These are phyloP conservation scores for Puccinia polysora DNA, from an alignment of 1,284 basidiomycete species.

Conservation along the genomic window DNA sequence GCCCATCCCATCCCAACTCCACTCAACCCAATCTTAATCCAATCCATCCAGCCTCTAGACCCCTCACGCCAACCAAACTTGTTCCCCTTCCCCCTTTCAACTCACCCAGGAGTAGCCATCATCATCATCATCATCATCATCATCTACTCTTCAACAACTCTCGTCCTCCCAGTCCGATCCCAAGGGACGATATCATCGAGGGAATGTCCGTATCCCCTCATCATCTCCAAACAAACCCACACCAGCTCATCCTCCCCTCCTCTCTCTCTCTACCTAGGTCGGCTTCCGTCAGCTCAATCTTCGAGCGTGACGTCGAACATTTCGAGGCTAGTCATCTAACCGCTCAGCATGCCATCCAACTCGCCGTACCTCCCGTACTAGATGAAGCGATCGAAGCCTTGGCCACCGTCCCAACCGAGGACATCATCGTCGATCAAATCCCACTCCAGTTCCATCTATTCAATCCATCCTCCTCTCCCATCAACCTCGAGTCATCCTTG, in stretches of 20 bases:
- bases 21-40: neutral
- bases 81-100: neutral
- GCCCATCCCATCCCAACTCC: no score
- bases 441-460: constrained; percentile 14
- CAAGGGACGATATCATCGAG: constrained; percentile 36
- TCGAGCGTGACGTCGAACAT: constrained; percentile 24
- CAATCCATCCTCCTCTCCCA: neutral
- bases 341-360: constrained; percentile 25
- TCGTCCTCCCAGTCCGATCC: constrained; percentile 10
- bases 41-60: neutral
- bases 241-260: neutral
- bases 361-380: constrained; percentile 23
- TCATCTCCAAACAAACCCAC: neutral
- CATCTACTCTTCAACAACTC: neutral
- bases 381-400: constrained; percentile 29
- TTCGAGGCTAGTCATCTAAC: constrained; percentile 17
- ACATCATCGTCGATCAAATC: constrained; percentile 14
- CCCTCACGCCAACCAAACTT: neutral
- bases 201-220: constrained; percentile 16
- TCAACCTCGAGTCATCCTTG: neutral
- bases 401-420: neutral
- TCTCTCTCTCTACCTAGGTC: constrained; percentile 6
- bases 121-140: no score
- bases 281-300: constrained; percentile 15
- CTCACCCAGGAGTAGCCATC: neutral